Conservation (phyloP, 495 filamentous ascomycete species). For the Parachaetomium inaequale region DNA sequence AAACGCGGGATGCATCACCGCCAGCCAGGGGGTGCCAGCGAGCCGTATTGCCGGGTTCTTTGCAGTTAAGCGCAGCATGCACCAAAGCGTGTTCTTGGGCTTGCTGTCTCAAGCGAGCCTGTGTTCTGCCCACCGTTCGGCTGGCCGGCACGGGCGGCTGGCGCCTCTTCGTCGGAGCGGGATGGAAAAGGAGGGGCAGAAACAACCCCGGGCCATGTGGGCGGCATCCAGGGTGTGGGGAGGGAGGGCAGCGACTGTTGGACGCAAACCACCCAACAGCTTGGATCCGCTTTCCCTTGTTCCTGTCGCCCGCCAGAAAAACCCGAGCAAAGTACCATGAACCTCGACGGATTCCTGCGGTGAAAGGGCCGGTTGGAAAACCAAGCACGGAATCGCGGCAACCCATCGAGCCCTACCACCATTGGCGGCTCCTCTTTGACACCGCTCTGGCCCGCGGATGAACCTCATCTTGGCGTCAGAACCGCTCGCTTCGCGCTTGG, state of each 20-base stretch:
- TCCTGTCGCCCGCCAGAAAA: constrained; percentile 3
- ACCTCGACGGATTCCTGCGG: neutral
- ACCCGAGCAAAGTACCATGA: neutral
- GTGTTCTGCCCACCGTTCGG: neutral
- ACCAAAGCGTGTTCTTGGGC: neutral
- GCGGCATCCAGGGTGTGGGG: constrained; percentile 7
- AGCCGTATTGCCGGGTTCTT: constrained; percentile 18
- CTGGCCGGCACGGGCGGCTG: constrained; percentile 1
- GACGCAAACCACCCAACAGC: constrained; percentile 18
- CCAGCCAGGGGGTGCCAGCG: neutral
- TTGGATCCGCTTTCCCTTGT: constrained; percentile 18
- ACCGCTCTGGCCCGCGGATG: neutral
- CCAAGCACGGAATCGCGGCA: neutral
- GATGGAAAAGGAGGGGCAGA: constrained; percentile 5
- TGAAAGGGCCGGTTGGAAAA: neutral
- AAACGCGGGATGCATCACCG: neutral
- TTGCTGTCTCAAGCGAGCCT: too few species aligned
- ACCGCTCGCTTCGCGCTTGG: neutral
- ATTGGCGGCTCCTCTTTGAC: neutral
- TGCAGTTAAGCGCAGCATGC: neutral
- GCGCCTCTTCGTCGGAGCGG: neutral
- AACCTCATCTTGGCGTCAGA: constrained; percentile 20
- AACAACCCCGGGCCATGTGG: constrained; percentile 13
- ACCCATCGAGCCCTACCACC: neutral
- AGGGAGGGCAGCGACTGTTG: constrained; percentile 7